phyloP scores from a whole-genome alignment of 495 filamentous ascomycete genomes.

The Penicillium canescens region DNA sequence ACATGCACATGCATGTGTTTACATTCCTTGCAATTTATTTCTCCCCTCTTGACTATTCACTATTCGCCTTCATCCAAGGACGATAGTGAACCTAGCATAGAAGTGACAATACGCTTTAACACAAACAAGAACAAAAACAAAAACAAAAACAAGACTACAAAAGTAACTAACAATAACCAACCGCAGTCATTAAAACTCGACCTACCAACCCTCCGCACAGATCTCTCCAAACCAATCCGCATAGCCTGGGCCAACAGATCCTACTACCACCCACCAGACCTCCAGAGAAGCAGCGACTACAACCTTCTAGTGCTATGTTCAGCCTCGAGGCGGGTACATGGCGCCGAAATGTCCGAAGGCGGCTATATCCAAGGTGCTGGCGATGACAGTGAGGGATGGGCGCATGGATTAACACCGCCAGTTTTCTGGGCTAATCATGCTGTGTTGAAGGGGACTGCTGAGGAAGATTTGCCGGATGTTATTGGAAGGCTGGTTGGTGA shows the following conservation, averaged over 20 bases:
- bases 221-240: conserved; percentile 41
- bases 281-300: conserved; percentile 40
- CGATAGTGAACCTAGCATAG: neutral
- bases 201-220: conserved; percentile 34
- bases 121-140: conserved; percentile 1
- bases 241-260: conserved; percentile 45
- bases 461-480: conserved; percentile 63
- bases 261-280: conserved; percentile 40
- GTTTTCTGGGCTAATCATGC: conserved; percentile 74
- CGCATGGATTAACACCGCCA: conserved; percentile 68
- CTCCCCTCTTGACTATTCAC: neutral
- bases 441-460: conserved; percentile 54
- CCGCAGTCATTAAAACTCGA: conserved; percentile 51
- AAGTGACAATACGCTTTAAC: neutral
- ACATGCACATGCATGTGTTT: neutral
- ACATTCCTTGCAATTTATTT: no score
- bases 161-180: neutral
- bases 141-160: neutral
- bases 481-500: conserved; percentile 56
- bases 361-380: conserved; percentile 94
- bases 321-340: conserved; percentile 66
- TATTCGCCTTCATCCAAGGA: conserved; percentile 6
- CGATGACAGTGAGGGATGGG: conserved; percentile 92
- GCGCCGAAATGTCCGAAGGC: conserved; percentile 64
- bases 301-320: conserved; percentile 78